A percentile compares a stretch with the other conserved stretches of the same genome.
These are phyloP conservation scores for Chamaecyparis obtusa DNA, from an alignment of 75 land plant species.

Conservation along the genomic window DNA sequence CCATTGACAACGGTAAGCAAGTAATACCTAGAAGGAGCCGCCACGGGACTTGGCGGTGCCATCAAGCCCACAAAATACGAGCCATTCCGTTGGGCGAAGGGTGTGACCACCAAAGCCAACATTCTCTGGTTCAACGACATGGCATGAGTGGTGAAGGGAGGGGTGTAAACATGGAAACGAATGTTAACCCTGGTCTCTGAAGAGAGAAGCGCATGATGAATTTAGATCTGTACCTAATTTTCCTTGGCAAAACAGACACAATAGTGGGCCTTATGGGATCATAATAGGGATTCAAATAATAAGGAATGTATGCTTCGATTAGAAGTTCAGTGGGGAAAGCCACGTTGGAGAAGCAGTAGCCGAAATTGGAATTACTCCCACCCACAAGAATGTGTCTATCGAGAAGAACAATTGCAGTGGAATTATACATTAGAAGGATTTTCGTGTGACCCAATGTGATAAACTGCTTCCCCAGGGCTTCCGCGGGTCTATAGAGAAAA, in stretches of 20 bases:
- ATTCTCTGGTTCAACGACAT: constrained; percentile 59
- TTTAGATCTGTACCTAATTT: constrained; percentile 30
- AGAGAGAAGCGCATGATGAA: constrained; percentile 39
- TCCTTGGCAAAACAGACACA: background rate
- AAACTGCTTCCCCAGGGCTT: no score
- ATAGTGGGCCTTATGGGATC: background rate
- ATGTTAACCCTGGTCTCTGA: constrained; percentile 15
- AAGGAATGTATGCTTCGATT: constrained; percentile 43
- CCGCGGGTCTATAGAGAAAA: no score
- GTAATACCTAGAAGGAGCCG: constrained; percentile 61
- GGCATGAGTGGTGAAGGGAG: constrained; percentile 60
- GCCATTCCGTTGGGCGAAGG: background rate
- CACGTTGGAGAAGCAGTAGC: constrained; percentile 23
- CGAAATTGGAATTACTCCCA: constrained; percentile 37
- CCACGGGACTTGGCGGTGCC: constrained; percentile 37
- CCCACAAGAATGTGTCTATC: constrained; percentile 49
- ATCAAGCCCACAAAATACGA: constrained; percentile 13
- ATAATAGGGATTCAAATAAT: constrained; percentile 26
- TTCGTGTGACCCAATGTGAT: no score
- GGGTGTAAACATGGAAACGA: constrained; percentile 27
- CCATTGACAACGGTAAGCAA: constrained; percentile 38
- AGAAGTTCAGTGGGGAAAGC: constrained; percentile 42
- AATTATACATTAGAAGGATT: constrained; percentile 36
- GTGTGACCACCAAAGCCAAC: constrained; percentile 26
- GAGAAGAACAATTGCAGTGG: constrained; percentile 36